Evolutionary conservation across 129 eudicot genomes (phyloP).

Genomic region (Erigeron canadensis): DNA sequence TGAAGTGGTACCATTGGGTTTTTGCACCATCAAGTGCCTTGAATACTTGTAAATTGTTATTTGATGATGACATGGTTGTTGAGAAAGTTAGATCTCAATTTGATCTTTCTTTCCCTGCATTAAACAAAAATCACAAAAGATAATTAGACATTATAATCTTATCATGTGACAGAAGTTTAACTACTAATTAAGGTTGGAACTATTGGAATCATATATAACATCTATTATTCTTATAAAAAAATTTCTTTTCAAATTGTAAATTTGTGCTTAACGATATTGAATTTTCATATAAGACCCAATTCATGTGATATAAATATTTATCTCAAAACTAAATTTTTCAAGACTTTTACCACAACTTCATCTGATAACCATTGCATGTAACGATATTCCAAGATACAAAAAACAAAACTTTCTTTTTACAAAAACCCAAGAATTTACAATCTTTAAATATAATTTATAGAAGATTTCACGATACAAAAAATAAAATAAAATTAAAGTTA

Average conservation of each 20-base stretch:
- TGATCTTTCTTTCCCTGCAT: constrained; percentile 2
- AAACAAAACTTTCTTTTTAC: background rate
- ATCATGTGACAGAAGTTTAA: too few species aligned
- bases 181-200: too few species aligned
- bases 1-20: constrained; percentile 64
- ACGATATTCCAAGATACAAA: background rate
- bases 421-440: background rate
- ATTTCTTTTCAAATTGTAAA: too few species aligned
- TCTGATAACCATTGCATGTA: too few species aligned
- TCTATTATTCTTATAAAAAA: too few species aligned
- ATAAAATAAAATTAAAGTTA: background rate
- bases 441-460: background rate
- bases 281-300: background rate
- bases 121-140: background rate
- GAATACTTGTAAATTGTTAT: constrained; percentile 39
- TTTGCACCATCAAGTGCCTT: constrained; percentile 52
- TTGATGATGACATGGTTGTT: constrained; percentile 8
- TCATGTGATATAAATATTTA: background rate
- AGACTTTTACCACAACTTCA: too few species aligned
- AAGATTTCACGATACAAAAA: background rate
- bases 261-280: background rate
- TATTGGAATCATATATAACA: too few species aligned
- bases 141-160: background rate
- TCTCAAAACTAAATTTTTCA: too few species aligned
- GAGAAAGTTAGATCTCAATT: background rate